Base-by-base conservation (phyloP, 2,329 filamentous ascomycete genomes). In the Curvularia hawaiiensis region DNA sequence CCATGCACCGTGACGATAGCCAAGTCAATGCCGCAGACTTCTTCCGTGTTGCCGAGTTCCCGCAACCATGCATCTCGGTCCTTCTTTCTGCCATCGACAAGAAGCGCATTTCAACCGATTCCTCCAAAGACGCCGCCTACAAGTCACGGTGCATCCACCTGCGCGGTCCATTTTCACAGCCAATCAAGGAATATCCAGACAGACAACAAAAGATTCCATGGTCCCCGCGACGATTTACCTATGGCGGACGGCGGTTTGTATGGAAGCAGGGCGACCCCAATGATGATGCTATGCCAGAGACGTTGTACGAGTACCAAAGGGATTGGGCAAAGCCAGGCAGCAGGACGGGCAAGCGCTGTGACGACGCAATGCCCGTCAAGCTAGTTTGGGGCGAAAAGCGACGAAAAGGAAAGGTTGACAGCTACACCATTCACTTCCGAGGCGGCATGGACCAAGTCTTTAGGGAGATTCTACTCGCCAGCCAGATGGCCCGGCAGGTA, bases 261-360 rank as follows among this genome's bases (percentile, higher is more conserved):
- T 84, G 80, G 78, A 80, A 70, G 35, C 73, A 72, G 9, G 79
- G 75, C 20, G 65, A 76, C 22, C 77, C 79, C 2, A 70, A 83
- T 66, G 81, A 84, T 60, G 80, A 83, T 38, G 71, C 72, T 6
- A 75, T 75, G 73, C 72, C 72, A 6, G 73, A 75, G 63, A 74
- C 72, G 4, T 63, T 75, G 22, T 75, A 75, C 59, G 73, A 75
- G 51, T 75, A 71, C 50, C 65, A 65, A 28, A 66, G 63, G 30
- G 72, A 75, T 45, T 74, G 68, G 68, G 65, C 70, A 10, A 75
- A 75, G 60, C 71, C 73, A 20, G 72, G 72, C 9, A 74, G 71
- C 60, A 57, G 73, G 40, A 74, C 71, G 12, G 73, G 73, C 47
- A 75, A 75, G 62, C 63, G 70, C 30, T 67, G 69, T 41, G 73